Evolutionary conservation across 2,329 filamentous ascomycete genomes (phyloP).

Genomic region (Colletotrichum incanum): DNA sequence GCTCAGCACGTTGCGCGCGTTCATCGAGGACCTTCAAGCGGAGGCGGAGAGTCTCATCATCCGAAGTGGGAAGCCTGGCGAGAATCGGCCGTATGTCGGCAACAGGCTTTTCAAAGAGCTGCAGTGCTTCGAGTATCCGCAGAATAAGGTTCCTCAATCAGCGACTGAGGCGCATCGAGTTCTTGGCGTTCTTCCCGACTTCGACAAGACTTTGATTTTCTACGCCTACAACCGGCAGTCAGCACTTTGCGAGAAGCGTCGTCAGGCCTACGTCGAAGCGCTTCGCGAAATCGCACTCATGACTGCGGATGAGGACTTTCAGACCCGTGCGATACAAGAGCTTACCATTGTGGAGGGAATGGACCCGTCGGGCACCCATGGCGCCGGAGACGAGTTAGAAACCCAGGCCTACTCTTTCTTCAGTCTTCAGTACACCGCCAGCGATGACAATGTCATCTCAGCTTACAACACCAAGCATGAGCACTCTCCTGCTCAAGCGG

Average conservation of each 20-base stretch:
- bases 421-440: constrained; percentile 34
- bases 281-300: constrained; percentile 33
- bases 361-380: constrained; percentile 3
- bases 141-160: constrained; percentile 14
- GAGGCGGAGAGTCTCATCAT: constrained; percentile 63
- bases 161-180: constrained; percentile 27
- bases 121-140: constrained; percentile 41
- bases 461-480: constrained; percentile 45
- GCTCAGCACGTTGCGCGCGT: constrained; percentile 61
- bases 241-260: constrained; percentile 33
- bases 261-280: constrained; percentile 30
- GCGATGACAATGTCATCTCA: constrained; percentile 45
- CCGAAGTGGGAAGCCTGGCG: constrained; percentile 44
- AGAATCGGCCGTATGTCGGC: constrained; percentile 7
- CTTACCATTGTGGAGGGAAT: constrained; percentile 35
- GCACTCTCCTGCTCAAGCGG: constrained; percentile 45
- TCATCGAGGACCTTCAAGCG: constrained; percentile 64
- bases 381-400: constrained; percentile 33
- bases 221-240: constrained; percentile 40
- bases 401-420: constrained; percentile 41
- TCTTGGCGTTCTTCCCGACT: constrained; percentile 41
- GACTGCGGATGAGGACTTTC: constrained; percentile 38
- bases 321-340: constrained; percentile 37
- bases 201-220: constrained; percentile 37
- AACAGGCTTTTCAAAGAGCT: constrained; percentile 34